Conservation (phyloP, 495 filamentous ascomycete genomes). For the Penicillium chermesinum region DNA sequence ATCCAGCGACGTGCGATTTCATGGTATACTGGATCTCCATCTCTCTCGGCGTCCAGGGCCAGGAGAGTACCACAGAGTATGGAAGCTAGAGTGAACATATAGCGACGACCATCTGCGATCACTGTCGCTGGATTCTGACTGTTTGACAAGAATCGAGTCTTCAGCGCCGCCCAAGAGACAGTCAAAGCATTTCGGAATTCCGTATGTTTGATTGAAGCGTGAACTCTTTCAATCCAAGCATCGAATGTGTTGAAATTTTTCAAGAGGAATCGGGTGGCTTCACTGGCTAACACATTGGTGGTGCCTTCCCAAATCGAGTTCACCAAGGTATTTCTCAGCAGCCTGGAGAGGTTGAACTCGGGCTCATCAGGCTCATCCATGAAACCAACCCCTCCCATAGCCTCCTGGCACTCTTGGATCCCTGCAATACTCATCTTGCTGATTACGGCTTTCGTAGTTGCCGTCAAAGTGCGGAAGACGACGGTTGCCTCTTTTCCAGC, state of each 20-base stretch:
- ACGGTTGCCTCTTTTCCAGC: slow-evolving; percentile 27
- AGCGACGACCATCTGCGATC: slow-evolving; percentile 30
- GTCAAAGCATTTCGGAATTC: slow-evolving; percentile 10
- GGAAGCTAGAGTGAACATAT: slow-evolving; percentile 37
- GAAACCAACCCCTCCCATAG: slow-evolving; percentile 64
- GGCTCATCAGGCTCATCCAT: slow-evolving; percentile 49
- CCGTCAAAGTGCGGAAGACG: slow-evolving; percentile 60
- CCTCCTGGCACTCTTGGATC: slow-evolving; percentile 61
- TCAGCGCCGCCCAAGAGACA: slow-evolving; percentile 16
- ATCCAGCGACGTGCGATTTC: slow-evolving; percentile 36
- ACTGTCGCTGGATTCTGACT: slow-evolving; percentile 9
- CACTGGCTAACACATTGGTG: slow-evolving; percentile 61
- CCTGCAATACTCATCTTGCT: slow-evolving; percentile 51
- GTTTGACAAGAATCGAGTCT: slow-evolving; percentile 9
- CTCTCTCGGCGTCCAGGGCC: slow-evolving; percentile 27
- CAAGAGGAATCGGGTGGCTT: slow-evolving; percentile 54
- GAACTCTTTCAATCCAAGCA: slow-evolving; percentile 39
- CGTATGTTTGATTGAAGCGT: slow-evolving; percentile 11
- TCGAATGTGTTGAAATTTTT: slow-evolving; percentile 38
- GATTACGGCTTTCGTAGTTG: slow-evolving; percentile 59
- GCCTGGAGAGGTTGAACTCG: slow-evolving; percentile 58
- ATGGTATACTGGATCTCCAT: slow-evolving; percentile 21
- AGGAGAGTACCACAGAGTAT: slow-evolving; percentile 26
- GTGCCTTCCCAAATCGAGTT: slow-evolving; percentile 74
- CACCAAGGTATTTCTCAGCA: slow-evolving; percentile 61